phyloP scores from a whole-genome alignment of 495 filamentous ascomycete species.

The Podospora bellae-mahoneyi region DNA sequence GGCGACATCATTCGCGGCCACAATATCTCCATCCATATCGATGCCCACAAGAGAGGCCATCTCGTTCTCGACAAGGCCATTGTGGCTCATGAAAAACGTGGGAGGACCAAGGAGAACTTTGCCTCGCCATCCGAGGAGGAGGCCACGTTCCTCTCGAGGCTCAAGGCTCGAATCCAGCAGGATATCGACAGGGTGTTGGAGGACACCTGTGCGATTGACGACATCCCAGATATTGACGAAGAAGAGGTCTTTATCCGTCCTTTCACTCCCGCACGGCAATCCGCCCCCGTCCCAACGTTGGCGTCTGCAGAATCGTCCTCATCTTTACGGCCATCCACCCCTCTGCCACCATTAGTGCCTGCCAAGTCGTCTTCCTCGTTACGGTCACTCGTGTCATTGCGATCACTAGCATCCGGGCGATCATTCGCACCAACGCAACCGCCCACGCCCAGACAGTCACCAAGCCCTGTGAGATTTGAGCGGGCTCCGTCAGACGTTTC shows the following conservation, averaged over 20 bases:
- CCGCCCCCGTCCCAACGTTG: not conserved
- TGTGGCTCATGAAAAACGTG: conserved; percentile 36
- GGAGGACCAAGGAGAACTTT: conserved; percentile 21
- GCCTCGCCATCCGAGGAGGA: conserved; percentile 24
- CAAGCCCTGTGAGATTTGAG: conserved; percentile 11
- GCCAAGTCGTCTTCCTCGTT: not conserved
- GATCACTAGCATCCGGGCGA: not conserved
- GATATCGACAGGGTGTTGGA: conserved; percentile 46
- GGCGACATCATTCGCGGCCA: conserved; percentile 45
- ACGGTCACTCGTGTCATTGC: not conserved
- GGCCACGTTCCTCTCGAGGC: conserved; percentile 26
- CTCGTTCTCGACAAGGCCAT: conserved; percentile 46
- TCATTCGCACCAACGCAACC: not conserved
- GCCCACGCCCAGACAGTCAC: not conserved
- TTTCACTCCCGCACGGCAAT: not conserved
- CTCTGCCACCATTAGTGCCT: not conserved
- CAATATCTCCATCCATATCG: conserved; percentile 41
- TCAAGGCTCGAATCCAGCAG: conserved; percentile 38
- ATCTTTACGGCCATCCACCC: not conserved
- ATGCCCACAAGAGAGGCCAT: conserved; percentile 45
- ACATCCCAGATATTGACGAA: conserved; percentile 33
- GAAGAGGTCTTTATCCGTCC: conserved; percentile 11
- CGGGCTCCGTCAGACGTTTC: conserved; percentile 1
- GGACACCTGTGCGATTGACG: conserved; percentile 44
- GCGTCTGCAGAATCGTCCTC: not conserved